Evolutionary conservation across 192 early-diverging fungal species (phyloP).

Genomic region (Coemansia brasiliensis): DNA sequence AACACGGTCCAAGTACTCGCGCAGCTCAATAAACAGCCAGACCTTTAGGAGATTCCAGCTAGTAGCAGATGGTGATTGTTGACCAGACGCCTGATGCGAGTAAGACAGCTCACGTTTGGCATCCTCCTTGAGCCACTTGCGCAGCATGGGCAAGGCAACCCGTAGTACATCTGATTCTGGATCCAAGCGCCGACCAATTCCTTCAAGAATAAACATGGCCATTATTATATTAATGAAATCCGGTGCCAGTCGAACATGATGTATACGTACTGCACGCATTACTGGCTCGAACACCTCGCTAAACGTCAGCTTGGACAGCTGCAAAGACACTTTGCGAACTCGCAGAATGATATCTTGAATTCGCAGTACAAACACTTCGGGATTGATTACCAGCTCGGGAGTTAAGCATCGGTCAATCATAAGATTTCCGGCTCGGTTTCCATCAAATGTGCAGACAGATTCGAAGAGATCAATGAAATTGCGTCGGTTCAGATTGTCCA

Average conservation of each 20-base stretch:
- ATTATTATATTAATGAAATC: slow-evolving; percentile 95
- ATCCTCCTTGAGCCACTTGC: slow-evolving; percentile 56
- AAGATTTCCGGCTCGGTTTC: slow-evolving; percentile 72
- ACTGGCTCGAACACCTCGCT: slow-evolving; percentile 78
- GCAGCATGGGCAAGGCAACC: slow-evolving; percentile 70
- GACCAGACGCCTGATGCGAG: slow-evolving; percentile 8
- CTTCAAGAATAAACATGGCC: slow-evolving; percentile 89
- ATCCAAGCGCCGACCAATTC: slow-evolving; percentile 88
- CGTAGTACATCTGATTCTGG: slow-evolving; percentile 89
- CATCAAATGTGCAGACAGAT: slow-evolving; percentile 86
- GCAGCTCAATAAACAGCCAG: slow-evolving; percentile 50
- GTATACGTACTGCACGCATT: slow-evolving; percentile 82
- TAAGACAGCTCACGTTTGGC: slow-evolving; percentile 26
- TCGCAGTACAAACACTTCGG: slow-evolving; percentile 75
- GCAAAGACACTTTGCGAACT: slow-evolving; percentile 69
- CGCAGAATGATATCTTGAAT: slow-evolving; percentile 77
- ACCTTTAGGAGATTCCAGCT: slow-evolving; percentile 42
- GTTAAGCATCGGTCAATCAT: slow-evolving; percentile 86
- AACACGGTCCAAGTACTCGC: slow-evolving; percentile 43
- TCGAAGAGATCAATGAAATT: slow-evolving; percentile 93
- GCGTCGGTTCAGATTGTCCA: slow-evolving; percentile 69
- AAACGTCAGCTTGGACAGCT: slow-evolving; percentile 79
- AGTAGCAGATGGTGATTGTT: slow-evolving; percentile 2
- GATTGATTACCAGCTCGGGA: slow-evolving; percentile 69
- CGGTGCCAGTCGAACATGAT: slow-evolving; percentile 91